Conservation (phyloP, 352 stramenopile genomes). For the Pseudoperonospora humuli region DNA sequence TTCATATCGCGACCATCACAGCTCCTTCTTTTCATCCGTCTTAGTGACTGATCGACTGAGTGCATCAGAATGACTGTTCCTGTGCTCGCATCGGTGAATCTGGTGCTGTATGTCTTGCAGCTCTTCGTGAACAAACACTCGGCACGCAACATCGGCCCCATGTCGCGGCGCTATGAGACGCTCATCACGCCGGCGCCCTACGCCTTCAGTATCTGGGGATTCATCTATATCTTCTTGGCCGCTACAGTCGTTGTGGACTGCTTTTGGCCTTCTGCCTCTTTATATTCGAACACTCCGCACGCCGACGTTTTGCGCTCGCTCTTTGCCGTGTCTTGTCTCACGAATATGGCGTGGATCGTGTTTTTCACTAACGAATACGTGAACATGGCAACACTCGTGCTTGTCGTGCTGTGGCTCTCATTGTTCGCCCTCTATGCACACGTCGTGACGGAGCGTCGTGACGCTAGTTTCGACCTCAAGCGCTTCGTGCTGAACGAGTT, state of each 20-base stretch:
- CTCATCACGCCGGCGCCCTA: constrained; percentile 69
- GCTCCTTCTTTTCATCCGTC: neutral
- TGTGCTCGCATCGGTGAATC: constrained; percentile 46
- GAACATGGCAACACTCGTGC: constrained; percentile 40
- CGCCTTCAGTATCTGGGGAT: constrained; percentile 72
- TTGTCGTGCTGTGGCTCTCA: constrained; percentile 56
- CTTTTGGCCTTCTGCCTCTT: constrained; percentile 46
- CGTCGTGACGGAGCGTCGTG: constrained; percentile 30
- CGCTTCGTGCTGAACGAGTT: constrained; percentile 56
- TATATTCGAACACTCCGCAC: constrained; percentile 46
- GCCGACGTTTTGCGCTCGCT: constrained; percentile 38
- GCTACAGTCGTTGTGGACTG: constrained; percentile 59
- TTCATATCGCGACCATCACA: constrained; percentile 3
- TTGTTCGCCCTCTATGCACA: constrained; percentile 51
- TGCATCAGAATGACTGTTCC: constrained; percentile 13
- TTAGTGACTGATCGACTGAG: neutral
- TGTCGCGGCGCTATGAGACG: constrained; percentile 57
- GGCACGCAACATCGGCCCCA: constrained; percentile 40
- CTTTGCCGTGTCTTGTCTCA: constrained; percentile 55
- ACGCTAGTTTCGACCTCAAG: constrained; percentile 33
- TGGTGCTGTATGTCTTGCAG: constrained; percentile 55
- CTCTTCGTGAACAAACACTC: constrained; percentile 51
- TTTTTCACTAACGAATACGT: constrained; percentile 63
- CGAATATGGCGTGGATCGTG: constrained; percentile 65
- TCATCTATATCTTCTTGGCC: constrained; percentile 73